Percentiles rank a stretch among this genome's conserved stretches.
phyloP scores from a whole-genome alignment of 257 asterid species.

The Solanum peruvianum region DNA sequence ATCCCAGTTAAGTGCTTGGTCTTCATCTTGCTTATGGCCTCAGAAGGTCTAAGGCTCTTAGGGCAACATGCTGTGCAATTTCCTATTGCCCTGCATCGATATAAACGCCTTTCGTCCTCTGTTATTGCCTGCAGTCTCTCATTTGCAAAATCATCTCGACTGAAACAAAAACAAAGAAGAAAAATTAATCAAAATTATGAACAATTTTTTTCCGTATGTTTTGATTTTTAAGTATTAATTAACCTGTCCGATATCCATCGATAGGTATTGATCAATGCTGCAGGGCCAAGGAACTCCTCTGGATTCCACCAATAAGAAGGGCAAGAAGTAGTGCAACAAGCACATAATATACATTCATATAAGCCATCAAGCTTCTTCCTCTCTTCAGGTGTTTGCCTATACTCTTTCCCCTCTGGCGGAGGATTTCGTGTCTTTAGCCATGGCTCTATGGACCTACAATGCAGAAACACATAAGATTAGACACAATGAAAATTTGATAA shows the following conservation, averaged over 20 bases:
- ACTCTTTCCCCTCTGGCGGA: constrained; percentile 40
- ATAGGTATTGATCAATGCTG: constrained; percentile 52
- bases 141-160: constrained; percentile 54
- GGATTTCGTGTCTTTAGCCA: constrained; percentile 62
- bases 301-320: constrained; percentile 94
- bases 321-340: constrained; percentile 66
- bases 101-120: constrained; percentile 31
- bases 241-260: constrained; percentile 77
- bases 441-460: constrained; percentile 55
- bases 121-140: constrained; percentile 59
- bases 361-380: constrained; percentile 59
- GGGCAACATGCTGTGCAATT: constrained; percentile 60
- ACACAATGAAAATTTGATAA: no score
- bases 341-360: constrained; percentile 73
- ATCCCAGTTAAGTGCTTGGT: constrained; percentile 17
- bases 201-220: neutral
- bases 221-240: neutral
- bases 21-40: constrained; percentile 69
- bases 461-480: no score
- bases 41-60: constrained; percentile 59
- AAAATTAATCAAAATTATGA: neutral
- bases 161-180: neutral
- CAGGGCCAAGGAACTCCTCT: constrained; percentile 63
- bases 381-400: constrained; percentile 34
- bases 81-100: constrained; percentile 58